phyloP scores from a whole-genome alignment of 1,284 basidiomycete species.

The Hemileia vastatrix region DNA sequence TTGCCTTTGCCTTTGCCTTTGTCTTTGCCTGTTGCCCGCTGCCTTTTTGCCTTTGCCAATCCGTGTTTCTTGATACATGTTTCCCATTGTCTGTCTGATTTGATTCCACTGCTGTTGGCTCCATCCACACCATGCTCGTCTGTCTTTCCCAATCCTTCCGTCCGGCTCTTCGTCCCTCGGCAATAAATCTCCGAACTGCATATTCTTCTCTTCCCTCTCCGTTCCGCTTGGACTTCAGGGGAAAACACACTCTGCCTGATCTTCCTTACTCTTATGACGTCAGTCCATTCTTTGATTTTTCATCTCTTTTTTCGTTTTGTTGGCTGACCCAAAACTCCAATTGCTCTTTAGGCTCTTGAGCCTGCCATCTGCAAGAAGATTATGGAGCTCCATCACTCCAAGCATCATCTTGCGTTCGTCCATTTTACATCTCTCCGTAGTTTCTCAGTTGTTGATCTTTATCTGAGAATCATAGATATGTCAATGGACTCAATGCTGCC shows the following conservation, averaged over 20 bases:
- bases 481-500: slow-evolving; percentile 52
- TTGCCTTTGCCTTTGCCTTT: too few species aligned
- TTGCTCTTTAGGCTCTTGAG: slow-evolving; percentile 53
- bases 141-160: too few species aligned
- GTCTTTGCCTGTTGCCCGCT: too few species aligned
- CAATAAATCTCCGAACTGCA: too few species aligned
- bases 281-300: not conserved
- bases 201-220: too few species aligned
- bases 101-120: too few species aligned
- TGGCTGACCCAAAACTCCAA: not conserved
- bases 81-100: too few species aligned
- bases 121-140: too few species aligned
- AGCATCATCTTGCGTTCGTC: slow-evolving; percentile 65
- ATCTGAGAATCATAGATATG: slow-evolving; percentile 9
- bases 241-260: slow-evolving; percentile 62
- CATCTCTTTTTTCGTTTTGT: not conserved
- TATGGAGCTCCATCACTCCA: slow-evolving; percentile 81
- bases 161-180: too few species aligned
- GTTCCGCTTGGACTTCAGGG: too few species aligned
- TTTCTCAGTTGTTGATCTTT: not conserved
- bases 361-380: slow-evolving; percentile 71
- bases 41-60: too few species aligned
- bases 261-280: slow-evolving; percentile 79
- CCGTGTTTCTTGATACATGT: too few species aligned
- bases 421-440: not conserved